phyloP scores from a whole-genome alignment of 768 basidiomycete genomes.

The Lactarius deliciosus region DNA sequence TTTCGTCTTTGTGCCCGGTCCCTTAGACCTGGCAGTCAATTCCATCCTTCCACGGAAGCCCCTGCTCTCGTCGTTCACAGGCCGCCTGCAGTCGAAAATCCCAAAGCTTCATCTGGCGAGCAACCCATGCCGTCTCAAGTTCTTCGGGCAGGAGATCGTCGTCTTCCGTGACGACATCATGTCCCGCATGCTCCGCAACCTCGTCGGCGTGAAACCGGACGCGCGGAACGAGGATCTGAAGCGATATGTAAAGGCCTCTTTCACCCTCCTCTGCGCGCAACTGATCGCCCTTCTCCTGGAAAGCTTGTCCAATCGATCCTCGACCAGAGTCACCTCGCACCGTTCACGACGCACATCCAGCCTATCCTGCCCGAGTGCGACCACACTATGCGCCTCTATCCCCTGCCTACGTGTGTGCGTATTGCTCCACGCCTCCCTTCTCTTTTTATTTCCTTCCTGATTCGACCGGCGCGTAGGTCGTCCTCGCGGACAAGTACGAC shows the following conservation, averaged over 20 bases:
- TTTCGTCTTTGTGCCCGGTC: conserved; percentile 94
- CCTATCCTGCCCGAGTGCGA: conserved; percentile 89
- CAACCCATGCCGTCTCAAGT: conserved; percentile 93
- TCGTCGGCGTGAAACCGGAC: conserved; percentile 84
- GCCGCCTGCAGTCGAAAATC: conserved; percentile 66
- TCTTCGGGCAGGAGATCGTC: conserved; percentile 94
- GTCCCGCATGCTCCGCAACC: conserved; percentile 90
- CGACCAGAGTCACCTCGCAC: conserved; percentile 93
- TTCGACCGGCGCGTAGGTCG: conserved; percentile 51
- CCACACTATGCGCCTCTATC: conserved; percentile 89
- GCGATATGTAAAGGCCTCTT: conserved; percentile 64
- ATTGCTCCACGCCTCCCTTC: neutral
- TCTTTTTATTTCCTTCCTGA: conserved; percentile 2
- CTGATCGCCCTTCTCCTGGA: neutral
- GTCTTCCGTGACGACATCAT: conserved; percentile 91
- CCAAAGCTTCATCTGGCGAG: conserved; percentile 81
- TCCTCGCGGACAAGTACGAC: conserved; percentile 96
- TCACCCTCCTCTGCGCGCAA: neutral
- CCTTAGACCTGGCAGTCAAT: conserved; percentile 83
- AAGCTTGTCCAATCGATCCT: conserved; percentile 96
- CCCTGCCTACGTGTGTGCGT: conserved; percentile 86
- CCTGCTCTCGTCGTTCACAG: conserved; percentile 71
- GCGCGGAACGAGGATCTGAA: conserved; percentile 78
- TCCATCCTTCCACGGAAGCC: conserved; percentile 78
- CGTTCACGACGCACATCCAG: conserved; percentile 79